Percentiles rank a stretch among this genome's conserved stretches.
phyloP scores from a whole-genome alignment of 2,329 filamentous ascomycete species.

The Ambrosiella xylebori region DNA sequence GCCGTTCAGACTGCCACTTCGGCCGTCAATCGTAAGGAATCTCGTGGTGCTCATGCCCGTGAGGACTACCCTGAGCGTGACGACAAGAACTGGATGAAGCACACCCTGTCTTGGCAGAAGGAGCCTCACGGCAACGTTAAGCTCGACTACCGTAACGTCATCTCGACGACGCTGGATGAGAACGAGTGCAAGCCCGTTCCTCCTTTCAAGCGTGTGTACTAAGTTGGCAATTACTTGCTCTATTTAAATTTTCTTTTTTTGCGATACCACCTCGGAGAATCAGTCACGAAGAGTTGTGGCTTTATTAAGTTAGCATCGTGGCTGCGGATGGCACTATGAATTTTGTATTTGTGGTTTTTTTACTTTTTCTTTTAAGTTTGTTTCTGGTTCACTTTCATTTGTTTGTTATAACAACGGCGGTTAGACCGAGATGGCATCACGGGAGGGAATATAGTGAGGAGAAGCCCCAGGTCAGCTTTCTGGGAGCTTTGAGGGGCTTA shows the following conservation, averaged over 20 bases:
- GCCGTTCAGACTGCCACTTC: constrained; percentile 83
- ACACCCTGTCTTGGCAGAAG: constrained; percentile 94
- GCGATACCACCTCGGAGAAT: neutral
- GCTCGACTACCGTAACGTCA: constrained; percentile 70
- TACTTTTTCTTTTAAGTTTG: constrained; percentile 1
- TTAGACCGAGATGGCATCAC: neutral
- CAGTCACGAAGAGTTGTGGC: neutral
- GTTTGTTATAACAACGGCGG: constrained; percentile 10
- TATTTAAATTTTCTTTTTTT: neutral
- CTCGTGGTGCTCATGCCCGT: constrained; percentile 86
- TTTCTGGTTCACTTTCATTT: constrained; percentile 3
- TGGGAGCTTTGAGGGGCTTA: neutral
- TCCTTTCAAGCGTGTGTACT: constrained; percentile 90
- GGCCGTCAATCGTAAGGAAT: constrained; percentile 90
- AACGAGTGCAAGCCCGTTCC: constrained; percentile 90
- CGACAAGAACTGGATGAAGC: constrained; percentile 98
- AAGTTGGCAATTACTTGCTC: constrained; percentile 21
- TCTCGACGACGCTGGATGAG: constrained; percentile 73
- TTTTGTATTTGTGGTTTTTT: constrained; percentile 5
- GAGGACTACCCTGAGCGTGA: constrained; percentile 95
- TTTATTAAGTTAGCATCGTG: neutral
- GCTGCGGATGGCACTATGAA: neutral
- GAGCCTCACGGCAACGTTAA: constrained; percentile 74
- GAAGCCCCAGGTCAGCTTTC: neutral
- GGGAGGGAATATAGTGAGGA: neutral